phyloP scores from a whole-genome alignment of 2,329 filamentous ascomycete genomes.

The Sporothrix curviconia region DNA sequence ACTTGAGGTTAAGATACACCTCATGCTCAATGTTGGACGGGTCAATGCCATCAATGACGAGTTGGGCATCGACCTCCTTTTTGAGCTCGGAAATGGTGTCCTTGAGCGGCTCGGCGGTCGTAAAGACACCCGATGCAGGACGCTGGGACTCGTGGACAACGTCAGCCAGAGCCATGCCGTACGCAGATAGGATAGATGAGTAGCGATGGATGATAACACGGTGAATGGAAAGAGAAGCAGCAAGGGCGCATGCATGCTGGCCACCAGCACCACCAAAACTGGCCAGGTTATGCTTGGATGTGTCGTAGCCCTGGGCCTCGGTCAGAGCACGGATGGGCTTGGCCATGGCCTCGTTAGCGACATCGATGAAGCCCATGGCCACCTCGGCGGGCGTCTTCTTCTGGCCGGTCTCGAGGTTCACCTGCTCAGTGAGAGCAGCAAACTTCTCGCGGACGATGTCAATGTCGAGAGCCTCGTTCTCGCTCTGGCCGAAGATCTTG shows the following conservation, averaged over 20 bases:
- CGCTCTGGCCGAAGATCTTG: conserved; percentile 61
- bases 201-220: conserved; percentile 83
- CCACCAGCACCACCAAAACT: conserved; percentile 90
- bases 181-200: conserved; percentile 81
- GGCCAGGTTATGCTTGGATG: conserved; percentile 79
- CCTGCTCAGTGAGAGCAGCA: conserved; percentile 83
- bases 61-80: conserved; percentile 58
- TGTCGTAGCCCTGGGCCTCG: conserved; percentile 88
- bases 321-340: conserved; percentile 81
- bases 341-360: conserved; percentile 66
- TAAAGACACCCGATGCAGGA: conserved; percentile 57
- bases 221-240: conserved; percentile 71
- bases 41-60: conserved; percentile 72
- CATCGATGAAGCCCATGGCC: conserved; percentile 56
- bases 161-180: conserved; percentile 86
- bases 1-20: conserved; percentile 92
- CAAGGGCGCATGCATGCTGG: conserved; percentile 83
- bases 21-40: conserved; percentile 70
- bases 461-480: conserved; percentile 72
- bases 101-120: conserved; percentile 23
- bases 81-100: conserved; percentile 56
- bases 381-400: conserved; percentile 52
- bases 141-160: conserved; percentile 87
- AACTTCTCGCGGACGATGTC: conserved; percentile 62
- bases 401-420: conserved; percentile 51